Evolutionary conservation across 2,329 filamentous ascomycete genomes (phyloP).

Genomic region (Fusarium pininemorale): DNA sequence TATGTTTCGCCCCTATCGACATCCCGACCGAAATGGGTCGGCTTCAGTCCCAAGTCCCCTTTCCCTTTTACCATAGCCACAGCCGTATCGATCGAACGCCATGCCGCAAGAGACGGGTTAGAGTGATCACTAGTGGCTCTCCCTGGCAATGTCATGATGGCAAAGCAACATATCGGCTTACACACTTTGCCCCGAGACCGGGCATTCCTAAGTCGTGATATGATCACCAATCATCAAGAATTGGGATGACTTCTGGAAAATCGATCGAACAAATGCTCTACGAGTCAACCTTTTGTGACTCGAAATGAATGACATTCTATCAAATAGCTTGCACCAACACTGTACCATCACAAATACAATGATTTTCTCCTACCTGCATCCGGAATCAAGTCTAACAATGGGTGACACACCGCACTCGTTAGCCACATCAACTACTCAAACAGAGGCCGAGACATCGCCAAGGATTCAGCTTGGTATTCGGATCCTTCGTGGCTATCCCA

Average conservation of each 20-base stretch:
- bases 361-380: background rate
- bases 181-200: background rate
- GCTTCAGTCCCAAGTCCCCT: background rate
- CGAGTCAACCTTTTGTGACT: background rate
- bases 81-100: background rate
- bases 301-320: background rate
- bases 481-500: background rate
- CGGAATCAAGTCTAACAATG: background rate
- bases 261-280: background rate
- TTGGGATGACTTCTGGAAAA: background rate
- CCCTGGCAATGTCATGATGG: background rate
- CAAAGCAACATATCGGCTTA: background rate
- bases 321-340: background rate
- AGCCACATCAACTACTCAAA: background rate
- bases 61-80: background rate
- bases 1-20: background rate
- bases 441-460: background rate
- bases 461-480: constrained; percentile 1
- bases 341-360: background rate
- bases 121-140: background rate
- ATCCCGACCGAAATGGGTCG: constrained; percentile 9
- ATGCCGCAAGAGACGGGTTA: background rate
- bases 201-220: background rate
- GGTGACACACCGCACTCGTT: background rate
- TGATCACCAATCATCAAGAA: background rate